These are phyloP conservation scores for Calamus simplicifolius DNA, from an alignment of 176 grass and related monocot genomes.

Conservation along the genomic window DNA sequence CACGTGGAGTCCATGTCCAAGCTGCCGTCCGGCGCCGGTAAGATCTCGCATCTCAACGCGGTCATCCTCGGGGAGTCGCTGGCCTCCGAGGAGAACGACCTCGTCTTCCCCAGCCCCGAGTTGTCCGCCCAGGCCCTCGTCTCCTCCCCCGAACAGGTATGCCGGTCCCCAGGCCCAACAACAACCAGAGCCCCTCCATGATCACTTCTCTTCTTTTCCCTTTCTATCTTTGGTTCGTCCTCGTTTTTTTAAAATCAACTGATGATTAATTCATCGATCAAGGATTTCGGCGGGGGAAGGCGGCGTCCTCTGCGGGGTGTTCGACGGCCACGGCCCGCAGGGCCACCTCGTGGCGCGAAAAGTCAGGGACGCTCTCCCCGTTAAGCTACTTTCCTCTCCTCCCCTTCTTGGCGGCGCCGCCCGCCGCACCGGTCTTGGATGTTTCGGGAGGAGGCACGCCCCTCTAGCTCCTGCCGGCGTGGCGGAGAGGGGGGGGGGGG, in stretches of 20 bases:
- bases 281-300: conserved; percentile 52
- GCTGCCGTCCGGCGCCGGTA: conserved; percentile 61
- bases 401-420: conserved; percentile 27
- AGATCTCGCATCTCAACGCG: conserved; percentile 53
- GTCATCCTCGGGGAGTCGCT: conserved; percentile 64
- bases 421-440: not conserved
- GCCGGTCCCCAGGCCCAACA: not conserved
- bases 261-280: conserved; percentile 19
- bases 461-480: not conserved
- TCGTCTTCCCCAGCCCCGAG: conserved; percentile 58
- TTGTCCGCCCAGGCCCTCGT: conserved; percentile 69
- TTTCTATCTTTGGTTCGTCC: not conserved
- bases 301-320: conserved; percentile 81
- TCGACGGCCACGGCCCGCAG: conserved; percentile 91
- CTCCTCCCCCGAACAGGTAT: conserved; percentile 68
- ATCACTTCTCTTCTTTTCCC: not conserved
- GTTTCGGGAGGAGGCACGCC: not conserved
- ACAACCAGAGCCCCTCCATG: too few relatives aligned
- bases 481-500: too few relatives aligned
- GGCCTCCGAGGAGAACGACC: conserved; percentile 49
- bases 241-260: not conserved
- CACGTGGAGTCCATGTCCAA: conserved; percentile 80
- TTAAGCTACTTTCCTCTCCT: conserved; percentile 62
- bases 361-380: conserved; percentile 68
- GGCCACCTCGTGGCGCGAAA: conserved; percentile 82